Evolutionary conservation across 23 red algal genomes (phyloP), one percentile per base, ranked within the genome.

Genomic region (Cyanidium caldarium): DNA sequence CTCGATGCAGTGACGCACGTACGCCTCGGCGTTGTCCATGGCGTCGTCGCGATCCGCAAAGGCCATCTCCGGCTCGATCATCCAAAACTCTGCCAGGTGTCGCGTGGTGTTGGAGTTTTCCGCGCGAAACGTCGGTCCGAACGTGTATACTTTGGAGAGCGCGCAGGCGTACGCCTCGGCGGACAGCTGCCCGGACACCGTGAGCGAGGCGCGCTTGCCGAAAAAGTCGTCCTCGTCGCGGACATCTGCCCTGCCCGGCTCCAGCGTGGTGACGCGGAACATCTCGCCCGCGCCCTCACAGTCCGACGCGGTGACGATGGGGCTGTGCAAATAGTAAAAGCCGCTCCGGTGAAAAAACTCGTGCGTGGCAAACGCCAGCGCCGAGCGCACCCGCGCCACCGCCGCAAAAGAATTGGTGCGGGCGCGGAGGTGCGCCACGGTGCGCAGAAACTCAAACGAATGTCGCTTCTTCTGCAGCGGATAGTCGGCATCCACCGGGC

Each of bases 11-110:
- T 85, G 57, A 23, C 82, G 82, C 13, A 98, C 57, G 51, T 84
- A 84, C 37, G 42, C 72, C 65, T 98, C 92, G 13, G 92, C 92
- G 57, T 88, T 89, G 2, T 65, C 45, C 92, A 98, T 98, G 46
- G 77, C 92, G 68, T 88, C 92, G 15, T 69, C 42, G 39, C 87
- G 68, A 21, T 69, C 38, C 13, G 84, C 92, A 86, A 98, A 98
- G 12, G 92, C 92, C 92, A 88, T 88, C 57, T 98, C 92, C 0
- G 92, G 92, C 67, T 98, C 92, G 66, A 98, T 86, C 92, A 98
- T 98, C 92, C 92, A 98, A 78, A 98, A 88, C 69, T 98, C 92
- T 0, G 92, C 79, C 31, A 88, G 68, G 66, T 98, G 92, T 35
- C 84, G 81, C 1, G 80, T 80, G 0, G 92, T 98, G 68, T 98